Evolutionary conservation across 2,329 filamentous ascomycete genomes (phyloP).

Genomic region (Helminthosporium solani): DNA sequence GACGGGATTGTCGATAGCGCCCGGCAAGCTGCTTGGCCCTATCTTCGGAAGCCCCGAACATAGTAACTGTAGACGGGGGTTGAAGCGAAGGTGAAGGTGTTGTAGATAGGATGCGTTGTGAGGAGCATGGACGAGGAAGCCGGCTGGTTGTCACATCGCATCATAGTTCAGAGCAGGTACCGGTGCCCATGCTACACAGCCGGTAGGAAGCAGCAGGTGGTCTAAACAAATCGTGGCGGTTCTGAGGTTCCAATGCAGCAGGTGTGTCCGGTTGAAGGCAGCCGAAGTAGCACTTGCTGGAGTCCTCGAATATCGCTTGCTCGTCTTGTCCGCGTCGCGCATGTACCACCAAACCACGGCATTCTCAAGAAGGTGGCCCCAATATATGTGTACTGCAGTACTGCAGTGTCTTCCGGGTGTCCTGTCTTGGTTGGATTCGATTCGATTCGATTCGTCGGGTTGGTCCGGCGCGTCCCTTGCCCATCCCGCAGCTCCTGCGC

Average conservation of each 20-base stretch:
- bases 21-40: slow-evolving; percentile 39
- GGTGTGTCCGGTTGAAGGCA: neutral
- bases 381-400: neutral
- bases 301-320: neutral
- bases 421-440: neutral
- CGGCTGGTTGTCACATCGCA: neutral
- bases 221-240: neutral
- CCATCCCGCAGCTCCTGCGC: neutral
- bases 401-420: no score
- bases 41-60: slow-evolving; percentile 39
- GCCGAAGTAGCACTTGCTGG: neutral
- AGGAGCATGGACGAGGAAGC: neutral
- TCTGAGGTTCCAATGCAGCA: neutral
- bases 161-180: neutral
- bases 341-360: no score
- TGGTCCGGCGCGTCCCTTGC: neutral
- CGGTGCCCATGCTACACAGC: neutral
- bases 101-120: slow-evolving; percentile 8
- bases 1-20: slow-evolving; percentile 28
- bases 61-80: slow-evolving; percentile 8
- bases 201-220: neutral
- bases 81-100: slow-evolving; percentile 4
- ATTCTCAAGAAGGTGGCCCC: neutral
- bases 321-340: neutral
- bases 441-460: neutral